Evolutionary conservation across 495 filamentous ascomycete species (phyloP).

Genomic region (Aspergillus mulundensis): DNA sequence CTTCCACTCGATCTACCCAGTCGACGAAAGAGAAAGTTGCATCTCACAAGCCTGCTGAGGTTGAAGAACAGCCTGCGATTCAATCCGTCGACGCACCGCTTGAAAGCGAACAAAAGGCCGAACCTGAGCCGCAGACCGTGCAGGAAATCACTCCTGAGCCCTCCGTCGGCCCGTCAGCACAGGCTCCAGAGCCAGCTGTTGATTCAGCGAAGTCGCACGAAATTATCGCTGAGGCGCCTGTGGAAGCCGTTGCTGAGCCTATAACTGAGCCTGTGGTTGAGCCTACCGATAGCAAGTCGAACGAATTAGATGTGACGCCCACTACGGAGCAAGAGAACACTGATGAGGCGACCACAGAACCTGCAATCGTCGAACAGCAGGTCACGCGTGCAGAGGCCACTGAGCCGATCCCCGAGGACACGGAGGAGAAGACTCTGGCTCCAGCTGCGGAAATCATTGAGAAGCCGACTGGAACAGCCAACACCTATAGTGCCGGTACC

Average conservation of each 20-base stretch:
- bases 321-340: not conserved
- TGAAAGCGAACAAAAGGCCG: constrained; percentile 9
- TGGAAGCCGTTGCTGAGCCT: constrained; percentile 9
- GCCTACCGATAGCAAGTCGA: not conserved
- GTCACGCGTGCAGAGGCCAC: constrained; percentile 5
- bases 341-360: not conserved
- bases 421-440: not conserved
- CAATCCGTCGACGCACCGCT: constrained; percentile 1
- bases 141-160: not conserved
- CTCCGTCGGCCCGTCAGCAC: not conserved
- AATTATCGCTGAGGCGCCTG: not conserved
- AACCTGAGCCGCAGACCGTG: constrained; percentile 1
- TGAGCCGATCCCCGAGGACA: constrained; percentile 4
- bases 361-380: not conserved
- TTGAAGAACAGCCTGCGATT: constrained; percentile 13
- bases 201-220: constrained; percentile 6
- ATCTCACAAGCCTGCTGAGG: constrained; percentile 19
- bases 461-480: not conserved
- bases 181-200: not conserved
- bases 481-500: not conserved
- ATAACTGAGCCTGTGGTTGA: not conserved
- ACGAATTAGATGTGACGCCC: not conserved
- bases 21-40: constrained; percentile 22
- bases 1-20: constrained; percentile 15
- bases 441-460: not conserved